These are phyloP conservation scores for Nicotiana undulata DNA, from an alignment of 257 asterid species.

Conservation along the genomic window DNA sequence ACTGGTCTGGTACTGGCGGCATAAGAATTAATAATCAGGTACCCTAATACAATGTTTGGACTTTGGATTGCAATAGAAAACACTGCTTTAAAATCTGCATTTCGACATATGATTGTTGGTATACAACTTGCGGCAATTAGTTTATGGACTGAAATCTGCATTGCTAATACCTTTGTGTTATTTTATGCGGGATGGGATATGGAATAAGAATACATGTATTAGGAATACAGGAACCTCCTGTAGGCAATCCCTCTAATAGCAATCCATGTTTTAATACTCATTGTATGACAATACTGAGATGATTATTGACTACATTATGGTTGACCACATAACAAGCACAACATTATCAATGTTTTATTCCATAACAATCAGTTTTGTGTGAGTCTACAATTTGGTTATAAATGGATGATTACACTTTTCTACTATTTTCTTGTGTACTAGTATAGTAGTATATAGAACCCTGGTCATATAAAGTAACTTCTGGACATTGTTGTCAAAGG, in stretches of 20 bases:
- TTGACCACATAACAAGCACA: neutral
- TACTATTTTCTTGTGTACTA: neutral
- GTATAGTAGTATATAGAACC: neutral
- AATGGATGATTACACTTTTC: neutral
- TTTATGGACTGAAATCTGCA: neutral
- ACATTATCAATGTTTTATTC: neutral
- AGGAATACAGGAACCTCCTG: neutral
- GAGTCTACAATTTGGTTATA: neutral
- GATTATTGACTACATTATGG: neutral
- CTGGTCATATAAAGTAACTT: neutral
- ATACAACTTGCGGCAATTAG: neutral
- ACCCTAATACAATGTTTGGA: neutral
- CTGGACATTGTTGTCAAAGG: neutral
- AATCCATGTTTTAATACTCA: neutral
- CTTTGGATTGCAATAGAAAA: neutral
- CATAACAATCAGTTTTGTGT: neutral
- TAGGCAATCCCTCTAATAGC: neutral
- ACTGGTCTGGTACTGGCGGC: neutral
- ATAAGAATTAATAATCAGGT: neutral
- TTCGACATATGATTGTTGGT: neutral
- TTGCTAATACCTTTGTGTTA: neutral
- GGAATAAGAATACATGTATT: neutral
- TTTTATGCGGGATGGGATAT: neutral
- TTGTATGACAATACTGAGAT: neutral
- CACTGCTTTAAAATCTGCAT: neutral